phyloP scores from a whole-genome alignment of 1,139 yeast genomes.

The Yamadazyma atlantica region DNA sequence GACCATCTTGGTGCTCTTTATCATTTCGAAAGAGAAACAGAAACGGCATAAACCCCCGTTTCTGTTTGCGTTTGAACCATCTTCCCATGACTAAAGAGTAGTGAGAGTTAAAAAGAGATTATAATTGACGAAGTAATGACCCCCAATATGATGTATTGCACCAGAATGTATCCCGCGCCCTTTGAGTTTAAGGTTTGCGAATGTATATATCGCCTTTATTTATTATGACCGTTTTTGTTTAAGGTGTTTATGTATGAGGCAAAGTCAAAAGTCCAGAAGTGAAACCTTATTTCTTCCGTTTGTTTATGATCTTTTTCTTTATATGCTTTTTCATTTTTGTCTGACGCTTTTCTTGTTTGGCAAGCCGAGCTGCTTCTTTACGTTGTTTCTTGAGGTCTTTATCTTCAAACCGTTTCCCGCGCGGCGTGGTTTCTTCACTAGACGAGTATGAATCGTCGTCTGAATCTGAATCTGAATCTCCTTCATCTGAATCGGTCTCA shows the following conservation, averaged over 20 bases:
- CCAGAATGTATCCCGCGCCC: too few species aligned
- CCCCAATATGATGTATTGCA: too few species aligned
- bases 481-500: conserved; percentile 26
- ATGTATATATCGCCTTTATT: too few species aligned
- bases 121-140: not conserved
- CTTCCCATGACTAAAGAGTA: not conserved
- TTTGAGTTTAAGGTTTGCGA: too few species aligned
- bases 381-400: conserved; percentile 82
- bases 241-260: too few species aligned
- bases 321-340: conserved; percentile 89
- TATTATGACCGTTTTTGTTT: too few species aligned
- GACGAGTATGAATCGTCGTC: conserved; percentile 22
- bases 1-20: not conserved
- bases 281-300: conserved; percentile 33
- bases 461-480: conserved; percentile 34
- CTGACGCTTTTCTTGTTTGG: conserved; percentile 83
- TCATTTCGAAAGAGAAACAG: too few species aligned
- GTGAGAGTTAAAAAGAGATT: not conserved
- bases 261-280: not conserved
- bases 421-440: conserved; percentile 22
- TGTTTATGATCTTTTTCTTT: conserved; percentile 74
- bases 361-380: conserved; percentile 80
- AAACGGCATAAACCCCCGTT: too few species aligned
- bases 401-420: conserved; percentile 80
- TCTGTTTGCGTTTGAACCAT: not conserved